phyloP scores from a whole-genome alignment of 2,329 filamentous ascomycete genomes.

The Xenosphaeropsis pyriputrescens region DNA sequence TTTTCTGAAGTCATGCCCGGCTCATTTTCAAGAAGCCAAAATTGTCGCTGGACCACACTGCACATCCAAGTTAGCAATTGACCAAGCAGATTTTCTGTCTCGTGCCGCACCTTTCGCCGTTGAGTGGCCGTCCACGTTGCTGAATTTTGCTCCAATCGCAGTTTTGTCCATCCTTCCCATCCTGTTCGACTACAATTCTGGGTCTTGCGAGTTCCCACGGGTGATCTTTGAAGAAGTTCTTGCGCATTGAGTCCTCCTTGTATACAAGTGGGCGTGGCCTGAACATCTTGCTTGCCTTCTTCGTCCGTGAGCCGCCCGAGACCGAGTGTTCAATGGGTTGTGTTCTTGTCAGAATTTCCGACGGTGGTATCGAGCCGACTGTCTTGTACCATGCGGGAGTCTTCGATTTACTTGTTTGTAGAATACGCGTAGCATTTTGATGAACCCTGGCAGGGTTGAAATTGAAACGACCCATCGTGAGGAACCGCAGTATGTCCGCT shows the following conservation, averaged over 20 bases:
- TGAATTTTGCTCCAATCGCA: constrained; percentile 68
- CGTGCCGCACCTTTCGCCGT: constrained; percentile 62
- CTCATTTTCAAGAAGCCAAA: constrained; percentile 63
- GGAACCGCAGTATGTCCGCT: background rate
- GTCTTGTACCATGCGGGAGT: constrained; percentile 18
- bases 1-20: constrained; percentile 40
- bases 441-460: constrained; percentile 28
- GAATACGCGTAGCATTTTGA: constrained; percentile 27
- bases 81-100: background rate
- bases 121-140: constrained; percentile 62
- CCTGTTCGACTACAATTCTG: constrained; percentile 67
- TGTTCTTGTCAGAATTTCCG: constrained; percentile 40
- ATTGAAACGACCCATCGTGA: constrained; percentile 10
- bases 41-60: constrained; percentile 84
- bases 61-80: constrained; percentile 6
- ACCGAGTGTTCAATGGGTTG: constrained; percentile 30
- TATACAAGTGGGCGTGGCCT: constrained; percentile 65
- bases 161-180: constrained; percentile 64
- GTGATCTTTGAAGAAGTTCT: constrained; percentile 80
- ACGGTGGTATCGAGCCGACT: constrained; percentile 28
- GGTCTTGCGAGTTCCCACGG: constrained; percentile 94
- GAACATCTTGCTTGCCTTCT: constrained; percentile 64
- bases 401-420: constrained; percentile 24
- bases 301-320: constrained; percentile 20
- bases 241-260: constrained; percentile 69